Evolutionary conservation across 352 stramenopile species (phyloP), one percentile per base, ranked within the genome.

Genomic region (Globisporangium spinosum): DNA sequence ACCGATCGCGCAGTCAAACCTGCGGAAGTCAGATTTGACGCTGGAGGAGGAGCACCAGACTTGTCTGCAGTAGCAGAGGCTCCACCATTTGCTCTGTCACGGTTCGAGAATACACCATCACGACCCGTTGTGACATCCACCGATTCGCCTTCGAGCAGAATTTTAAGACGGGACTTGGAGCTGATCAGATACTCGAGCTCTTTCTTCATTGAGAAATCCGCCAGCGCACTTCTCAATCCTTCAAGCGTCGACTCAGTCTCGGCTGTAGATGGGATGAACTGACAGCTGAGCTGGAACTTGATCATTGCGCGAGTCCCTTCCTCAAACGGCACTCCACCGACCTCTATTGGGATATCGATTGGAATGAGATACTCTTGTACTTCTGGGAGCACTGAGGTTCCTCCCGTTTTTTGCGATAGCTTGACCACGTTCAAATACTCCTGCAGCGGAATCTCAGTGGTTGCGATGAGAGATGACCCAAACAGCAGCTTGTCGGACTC

Each of bases 401-500:
- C 20, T 29, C 15, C 23, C 10, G 15, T 74, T 47, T 10, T 23
- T 67, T 62, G 55, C 9, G 70, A 54, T 35, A 63, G 58, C 38
- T 77, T 79, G 43, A 85, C 75, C 17, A 75, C 72, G 40, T 68
- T 64, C 43, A 84, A 70, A 29, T 91, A 87, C 35, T 80, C 73
- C 17, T 75, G 67, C 40, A 93, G 69, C 9, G 81, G 80, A 60
- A 93, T 68, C 2, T 60, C 71, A 13, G 73, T 77, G 3, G 71
- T 78, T 22, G 80, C 82, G 10, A 94, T 66, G 40, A 91, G 49
- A 0, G 85, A 89, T 0, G 85, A 94, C 0, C 83, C 83, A 54
- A 94, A 93, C 10, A 91, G 64, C 40, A 91, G 67, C 35, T 79
- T 85, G 59, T 92, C 85, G 17, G 79, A 72, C 73, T 94, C 85